Base-by-base conservation (phyloP, 345 rosid genomes). In the Melaleuca quinquenervia region DNA sequence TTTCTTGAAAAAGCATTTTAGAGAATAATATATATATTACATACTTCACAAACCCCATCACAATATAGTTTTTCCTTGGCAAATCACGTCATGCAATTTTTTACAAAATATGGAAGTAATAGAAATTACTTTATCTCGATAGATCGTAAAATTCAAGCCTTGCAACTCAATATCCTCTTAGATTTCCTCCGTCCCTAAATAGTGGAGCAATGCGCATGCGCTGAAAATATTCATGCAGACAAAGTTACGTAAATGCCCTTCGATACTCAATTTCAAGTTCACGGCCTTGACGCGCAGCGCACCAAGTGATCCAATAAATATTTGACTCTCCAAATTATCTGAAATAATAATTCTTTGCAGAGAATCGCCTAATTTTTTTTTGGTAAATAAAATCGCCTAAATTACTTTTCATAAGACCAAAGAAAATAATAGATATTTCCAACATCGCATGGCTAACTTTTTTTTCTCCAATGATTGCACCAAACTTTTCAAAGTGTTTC, bases 291-390 rank as follows among this genome's bases (percentile, higher is more conserved):
- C 60, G 10, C 13, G 62, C 29, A 56, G 10, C 13, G 62, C 29
- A 56, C 62, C 62, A 18, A 1, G 11, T 56, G 62, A 56, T 27
- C 62, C 62, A 1, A 1, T 6, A 24, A 5, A 56, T 55, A 5
- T 24, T 22, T 24, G 14, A 10, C 62, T 55, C 62, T 0, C 0
- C 26, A 27, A 54, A 11, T 26, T 27, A 26, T 0, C 0, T 11
- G 29, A 56, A 56, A 50, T 50, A 50, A 50, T 50, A 13, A 13
- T 50, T 50, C 52, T 50, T 50, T 50, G 52, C 15, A 4, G 16
- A 11, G 13, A 50, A 11, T 13, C 11, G 16, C 1, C 12, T 50
- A 50, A 2, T n/a, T n/a, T n/a, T n/a, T n/a, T n/a, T n/a, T n/a
- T n/a, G n/a, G n/a, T n/a, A n/a, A n/a, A n/a, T n/a, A n/a, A n/a